Percentiles rank a stretch among this genome's conserved stretches.
Evolutionary conservation across 2,329 filamentous ascomycete genomes (phyloP).

Genomic region (Fusarium paranaense): DNA sequence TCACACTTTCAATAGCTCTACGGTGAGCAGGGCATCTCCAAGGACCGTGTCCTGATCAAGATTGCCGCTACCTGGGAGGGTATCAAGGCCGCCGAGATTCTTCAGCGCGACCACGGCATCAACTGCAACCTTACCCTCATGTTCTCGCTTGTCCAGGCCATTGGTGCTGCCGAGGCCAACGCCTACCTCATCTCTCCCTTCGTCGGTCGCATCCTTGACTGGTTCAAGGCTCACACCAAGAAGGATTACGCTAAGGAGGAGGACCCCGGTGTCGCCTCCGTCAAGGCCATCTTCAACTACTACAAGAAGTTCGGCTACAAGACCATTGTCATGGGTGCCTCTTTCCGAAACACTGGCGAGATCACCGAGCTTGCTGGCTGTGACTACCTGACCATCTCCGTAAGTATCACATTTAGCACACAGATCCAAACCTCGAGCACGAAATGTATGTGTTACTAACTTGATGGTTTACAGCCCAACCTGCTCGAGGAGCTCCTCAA

Average conservation of each 20-base stretch:
- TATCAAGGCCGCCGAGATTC: slow-evolving; percentile 97
- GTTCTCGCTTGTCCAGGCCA: slow-evolving; percentile 96
- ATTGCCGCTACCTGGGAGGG: slow-evolving; percentile 99
- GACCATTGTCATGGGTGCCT: slow-evolving; percentile 99
- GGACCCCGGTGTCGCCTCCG: slow-evolving; percentile 95
- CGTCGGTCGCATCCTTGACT: slow-evolving; percentile 98
- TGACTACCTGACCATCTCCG: slow-evolving; percentile 98
- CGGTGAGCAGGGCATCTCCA: slow-evolving; percentile 89
- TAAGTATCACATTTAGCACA: slow-evolving; percentile 59
- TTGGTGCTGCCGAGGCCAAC: slow-evolving; percentile 92
- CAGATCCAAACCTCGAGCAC: not conserved
- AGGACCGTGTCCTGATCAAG: slow-evolving; percentile 98
- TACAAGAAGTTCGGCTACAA: slow-evolving; percentile 99
- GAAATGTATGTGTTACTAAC: slow-evolving; percentile 33
- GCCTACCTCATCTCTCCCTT: slow-evolving; percentile 99
- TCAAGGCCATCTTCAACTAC: slow-evolving; percentile 98
- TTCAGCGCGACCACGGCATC: slow-evolving; percentile 94
- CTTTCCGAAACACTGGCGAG: slow-evolving; percentile 95
- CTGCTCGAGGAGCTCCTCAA: slow-evolving; percentile 95
- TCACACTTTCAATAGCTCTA: slow-evolving; percentile 76
- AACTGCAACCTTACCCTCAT: slow-evolving; percentile 99
- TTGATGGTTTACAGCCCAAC: slow-evolving; percentile 70
- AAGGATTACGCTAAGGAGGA: slow-evolving; percentile 91
- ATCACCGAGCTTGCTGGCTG: slow-evolving; percentile 98
- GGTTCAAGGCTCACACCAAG: slow-evolving; percentile 97